phyloP scores from a whole-genome alignment of 2,329 filamentous ascomycete species.

The Meredithiella fracta region DNA sequence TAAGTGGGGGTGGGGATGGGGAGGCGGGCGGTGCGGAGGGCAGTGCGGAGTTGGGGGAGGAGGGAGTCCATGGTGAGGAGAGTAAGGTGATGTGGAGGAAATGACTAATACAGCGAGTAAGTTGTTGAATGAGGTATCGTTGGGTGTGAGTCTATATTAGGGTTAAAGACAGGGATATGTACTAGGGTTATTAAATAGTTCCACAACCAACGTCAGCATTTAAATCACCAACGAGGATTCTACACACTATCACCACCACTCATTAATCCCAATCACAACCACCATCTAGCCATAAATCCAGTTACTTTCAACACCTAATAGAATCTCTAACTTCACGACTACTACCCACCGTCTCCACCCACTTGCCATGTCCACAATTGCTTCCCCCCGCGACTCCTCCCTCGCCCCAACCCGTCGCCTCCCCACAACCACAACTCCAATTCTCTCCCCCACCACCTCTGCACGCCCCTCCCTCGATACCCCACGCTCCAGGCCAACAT shows the following conservation, averaged over 20 bases:
- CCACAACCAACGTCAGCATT: neutral
- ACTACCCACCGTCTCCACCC: neutral
- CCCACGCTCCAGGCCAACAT: constrained; percentile 42
- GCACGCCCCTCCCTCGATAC: constrained; percentile 57
- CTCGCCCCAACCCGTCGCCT: constrained; percentile 33
- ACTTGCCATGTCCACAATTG: constrained; percentile 45
- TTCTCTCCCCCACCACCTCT: constrained; percentile 50
- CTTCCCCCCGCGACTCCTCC: constrained; percentile 43
- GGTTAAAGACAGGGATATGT: neutral
- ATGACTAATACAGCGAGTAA: neutral
- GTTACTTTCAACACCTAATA: no score
- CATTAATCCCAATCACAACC: no score
- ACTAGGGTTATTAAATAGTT: neutral
- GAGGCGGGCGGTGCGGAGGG: constrained; percentile 37
- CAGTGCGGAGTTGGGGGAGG: constrained; percentile 31
- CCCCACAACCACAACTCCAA: constrained; percentile 31
- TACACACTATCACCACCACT: no score
- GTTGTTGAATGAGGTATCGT: neutral
- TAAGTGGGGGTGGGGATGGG: constrained; percentile 38
- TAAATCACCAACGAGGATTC: no score
- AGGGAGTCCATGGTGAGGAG: constrained; percentile 20
- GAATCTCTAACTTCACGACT: neutral
- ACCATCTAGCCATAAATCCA: no score
- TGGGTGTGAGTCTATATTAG: neutral
- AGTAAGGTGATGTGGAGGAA: neutral